Base-by-base conservation (phyloP, 371 early-diverging fungal genomes). In the Actinomortierella ambigua region DNA sequence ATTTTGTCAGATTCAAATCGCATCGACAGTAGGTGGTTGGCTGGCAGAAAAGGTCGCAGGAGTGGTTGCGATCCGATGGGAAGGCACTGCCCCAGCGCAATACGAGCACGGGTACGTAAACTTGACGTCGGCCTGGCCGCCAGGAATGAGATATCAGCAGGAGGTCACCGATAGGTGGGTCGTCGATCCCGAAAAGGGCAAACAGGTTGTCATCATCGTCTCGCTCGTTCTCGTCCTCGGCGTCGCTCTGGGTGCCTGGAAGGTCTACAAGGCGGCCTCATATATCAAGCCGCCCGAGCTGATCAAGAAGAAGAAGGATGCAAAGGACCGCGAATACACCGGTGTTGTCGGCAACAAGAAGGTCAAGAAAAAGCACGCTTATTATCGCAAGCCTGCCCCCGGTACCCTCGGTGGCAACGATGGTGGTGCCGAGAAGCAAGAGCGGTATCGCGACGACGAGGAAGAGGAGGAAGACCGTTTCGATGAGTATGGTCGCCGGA, bases 281-380 rank as follows among this genome's bases (percentile, higher is more conserved):
- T 69, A 64, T 24, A 55, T 53, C 43, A 48, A 59, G 24, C 69
- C 69, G 22, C 69, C 69, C 34, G 59, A 66, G 44, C 50, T 54
- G 54, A 48, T 46, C 11, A 66, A 66, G 50, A 62, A 65, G 44
- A 51, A 51, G 27, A 51, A 51, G 51, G 34, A 34, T 4, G 11
- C 4, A 11, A 34, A 34, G 34, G 34, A 34, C 34, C 34, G 34
- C 11, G 34, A 34, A 34, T 51, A 27, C 34, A 57, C 24, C 41
- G 49, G 18, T 23, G 57, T 29, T 39, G 50, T 42, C 55, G 54
- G 51, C 50, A 55, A n/a, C 1, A 68, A 58, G 53, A 73, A 73
- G 63, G 41, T 73, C 64, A 73, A 73, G 61, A 73, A 63, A 39
- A 56, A 66, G 64, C 63, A 67, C 29, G 75, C 75, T 42, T 73